Conservation (phyloP, 495 filamentous ascomycete genomes). For the Beverwykella pulmonaria region DNA sequence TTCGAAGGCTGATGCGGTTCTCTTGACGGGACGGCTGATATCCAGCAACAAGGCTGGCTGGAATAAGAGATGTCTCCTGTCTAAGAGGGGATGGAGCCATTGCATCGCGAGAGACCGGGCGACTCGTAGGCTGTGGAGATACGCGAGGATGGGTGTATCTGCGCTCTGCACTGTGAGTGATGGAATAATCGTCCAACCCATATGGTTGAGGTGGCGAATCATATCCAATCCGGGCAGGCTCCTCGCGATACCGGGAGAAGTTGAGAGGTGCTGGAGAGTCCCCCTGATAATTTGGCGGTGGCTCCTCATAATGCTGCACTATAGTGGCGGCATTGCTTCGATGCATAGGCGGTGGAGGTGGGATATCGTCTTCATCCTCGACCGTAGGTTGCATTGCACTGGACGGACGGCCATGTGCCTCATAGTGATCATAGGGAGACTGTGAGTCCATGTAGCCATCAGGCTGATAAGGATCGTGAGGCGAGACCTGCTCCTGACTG, state of each 20-base stretch:
- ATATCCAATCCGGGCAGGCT: conserved; percentile 5
- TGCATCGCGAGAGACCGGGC: conserved; percentile 35
- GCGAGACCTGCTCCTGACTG: conserved; percentile 3
- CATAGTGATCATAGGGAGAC: conserved; percentile 21
- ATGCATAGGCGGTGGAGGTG: conserved; percentile 48
- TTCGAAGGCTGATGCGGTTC: conserved; percentile 9
- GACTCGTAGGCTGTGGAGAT: conserved; percentile 25
- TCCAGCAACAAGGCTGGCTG: conserved; percentile 35
- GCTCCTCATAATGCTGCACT: conserved; percentile 27
- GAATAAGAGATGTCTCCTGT: conserved; percentile 24
- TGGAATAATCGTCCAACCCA: conserved; percentile 10
- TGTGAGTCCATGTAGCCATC: conserved; percentile 27
- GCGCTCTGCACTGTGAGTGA: conserved; percentile 18
- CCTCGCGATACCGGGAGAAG: conserved; percentile 27
- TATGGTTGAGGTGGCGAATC: conserved; percentile 28
- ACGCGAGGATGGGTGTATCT: conserved; percentile 31
- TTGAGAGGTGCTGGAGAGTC: conserved; percentile 38
- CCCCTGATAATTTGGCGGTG: conserved; percentile 31
- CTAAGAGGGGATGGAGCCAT: conserved; percentile 35
- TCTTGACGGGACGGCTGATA: conserved; percentile 26
- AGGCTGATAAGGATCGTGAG: conserved; percentile 21
- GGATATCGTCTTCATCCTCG: conserved; percentile 42
- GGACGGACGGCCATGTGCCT: conserved; percentile 16
- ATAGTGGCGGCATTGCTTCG: conserved; percentile 42
- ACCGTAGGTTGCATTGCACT: conserved; percentile 43